Evolutionary conservation across 1,284 basidiomycete species (phyloP).

Genomic region (Schizopora paradoxa): DNA sequence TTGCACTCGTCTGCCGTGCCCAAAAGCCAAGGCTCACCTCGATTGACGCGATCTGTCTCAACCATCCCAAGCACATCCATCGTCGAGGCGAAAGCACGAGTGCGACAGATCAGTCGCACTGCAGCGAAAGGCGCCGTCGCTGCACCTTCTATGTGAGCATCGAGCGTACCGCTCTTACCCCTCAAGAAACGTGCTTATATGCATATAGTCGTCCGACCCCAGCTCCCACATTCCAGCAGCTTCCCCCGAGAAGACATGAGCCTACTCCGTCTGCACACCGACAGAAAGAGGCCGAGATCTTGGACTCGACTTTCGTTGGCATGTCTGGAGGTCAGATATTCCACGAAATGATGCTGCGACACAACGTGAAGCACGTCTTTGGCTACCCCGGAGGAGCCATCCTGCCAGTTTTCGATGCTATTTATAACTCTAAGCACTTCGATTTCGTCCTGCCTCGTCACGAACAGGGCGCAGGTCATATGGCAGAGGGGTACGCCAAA

Average conservation of each 20-base stretch:
- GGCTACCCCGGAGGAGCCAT: constrained; percentile 98
- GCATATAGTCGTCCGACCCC: constrained; percentile 55
- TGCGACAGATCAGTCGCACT: constrained; percentile 65
- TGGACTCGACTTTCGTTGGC: constrained; percentile 84
- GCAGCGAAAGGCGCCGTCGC: constrained; percentile 50
- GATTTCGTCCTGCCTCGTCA: constrained; percentile 95
- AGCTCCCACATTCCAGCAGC: constrained; percentile 61
- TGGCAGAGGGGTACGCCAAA: constrained; percentile 97
- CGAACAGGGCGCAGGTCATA: constrained; percentile 98
- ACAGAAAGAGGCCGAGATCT: constrained; percentile 36
- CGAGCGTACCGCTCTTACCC: constrained; percentile 2
- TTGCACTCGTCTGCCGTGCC: constrained; percentile 7
- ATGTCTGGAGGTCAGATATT: constrained; percentile 97
- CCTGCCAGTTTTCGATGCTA: constrained; percentile 97
- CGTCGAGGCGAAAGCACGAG: constrained; percentile 65
- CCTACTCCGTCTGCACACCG: constrained; percentile 38
- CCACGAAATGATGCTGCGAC: constrained; percentile 99
- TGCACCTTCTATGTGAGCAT: constrained; percentile 49
- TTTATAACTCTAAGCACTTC: constrained; percentile 94
- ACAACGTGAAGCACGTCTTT: constrained; percentile 95
- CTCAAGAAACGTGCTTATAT: constrained; percentile 14
- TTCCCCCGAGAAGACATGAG: constrained; percentile 49
- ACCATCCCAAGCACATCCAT: constrained; percentile 42
- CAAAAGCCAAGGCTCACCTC: constrained; percentile 9
- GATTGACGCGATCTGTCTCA: constrained; percentile 14